Evolutionary conservation across 73 alveolate genomes (phyloP).

Genomic region (Uronychia binucleata): DNA sequence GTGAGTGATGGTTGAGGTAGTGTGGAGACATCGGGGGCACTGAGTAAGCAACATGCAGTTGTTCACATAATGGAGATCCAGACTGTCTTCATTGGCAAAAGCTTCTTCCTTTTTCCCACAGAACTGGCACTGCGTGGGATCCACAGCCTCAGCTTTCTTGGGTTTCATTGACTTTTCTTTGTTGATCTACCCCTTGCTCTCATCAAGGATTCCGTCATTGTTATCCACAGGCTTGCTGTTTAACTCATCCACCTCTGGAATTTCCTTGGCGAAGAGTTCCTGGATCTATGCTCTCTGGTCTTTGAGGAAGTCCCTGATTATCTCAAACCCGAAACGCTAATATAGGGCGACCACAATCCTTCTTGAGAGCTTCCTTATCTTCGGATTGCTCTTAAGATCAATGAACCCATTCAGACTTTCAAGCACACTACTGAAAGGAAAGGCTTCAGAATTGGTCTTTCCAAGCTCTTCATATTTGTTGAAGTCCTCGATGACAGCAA

Average conservation of each 20-base stretch:
- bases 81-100: conserved; percentile 75
- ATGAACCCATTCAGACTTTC: too few relatives aligned
- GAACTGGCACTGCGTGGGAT: conserved; percentile 65
- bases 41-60: conserved; percentile 92
- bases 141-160: background rate
- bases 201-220: too few relatives aligned
- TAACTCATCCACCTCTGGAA: conserved; percentile 6
- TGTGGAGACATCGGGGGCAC: conserved; percentile 87
- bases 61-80: conserved; percentile 91
- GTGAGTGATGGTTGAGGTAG: conserved; percentile 67
- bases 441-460: too few relatives aligned
- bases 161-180: too few relatives aligned
- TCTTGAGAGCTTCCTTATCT: too few relatives aligned
- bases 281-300: conserved; percentile 42
- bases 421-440: too few relatives aligned
- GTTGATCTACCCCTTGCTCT: too few relatives aligned
- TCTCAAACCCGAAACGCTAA: too few relatives aligned
- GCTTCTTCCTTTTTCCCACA: conserved; percentile 81
- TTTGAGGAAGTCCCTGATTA: background rate
- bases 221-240: background rate
- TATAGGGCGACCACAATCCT: too few relatives aligned
- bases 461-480: too few relatives aligned
- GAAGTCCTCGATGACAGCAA: too few relatives aligned
- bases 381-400: too few relatives aligned
- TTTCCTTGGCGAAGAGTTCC: conserved; percentile 20